Evolutionary conservation across 257 asterid genomes (phyloP), one percentile per base, ranked within the genome.

Genomic region (Dorcoceras hygrometricum): DNA sequence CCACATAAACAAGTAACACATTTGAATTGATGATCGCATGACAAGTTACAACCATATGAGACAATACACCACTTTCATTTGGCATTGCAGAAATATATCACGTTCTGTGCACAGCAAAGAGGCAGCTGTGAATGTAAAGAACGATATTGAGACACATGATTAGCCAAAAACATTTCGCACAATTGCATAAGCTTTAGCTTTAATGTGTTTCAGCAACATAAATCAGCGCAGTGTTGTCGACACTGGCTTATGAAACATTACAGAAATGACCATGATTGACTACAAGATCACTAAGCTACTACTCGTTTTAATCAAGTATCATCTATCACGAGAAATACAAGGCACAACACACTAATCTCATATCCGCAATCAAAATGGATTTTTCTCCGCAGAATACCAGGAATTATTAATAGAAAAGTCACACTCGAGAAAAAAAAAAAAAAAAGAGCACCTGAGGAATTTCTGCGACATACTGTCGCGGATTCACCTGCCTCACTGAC

Each of bases 401-500:
- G 19, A 16, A 43, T 43, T 43, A 14, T 43, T 23, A 11, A 12
- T 11, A 28, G 68, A 71, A 23, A 66, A 16, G 66, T 22, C 51
- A 36, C 6, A 36, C 18, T 55, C 5, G 46, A 53, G 10, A 23
- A 29, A 56, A 18, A 16, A 18, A 46, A 1, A 18, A 14, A 27
- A 18, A 46, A 1, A 18, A 14, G 23, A 70, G 74, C 63, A 90
- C 99, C 99, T 86, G 97, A 63, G 97, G 96, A 73, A 94, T 90
- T 62, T 84, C 81, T 0, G 99, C 99, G 63, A 90, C 97, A 69
- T 94, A 94, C 77, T 90, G 99, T 23, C 99, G 86, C 11, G 99
- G 97, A 83, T 94, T 94, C 75, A 84, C 89, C 76, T 94, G 99
- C 84, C 81, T 90, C 83, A 94, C 99, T 11, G 99, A 88, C 85